Percentiles rank a stretch among this genome's conserved stretches.
phyloP scores from a whole-genome alignment of 2,329 filamentous ascomycete genomes.

The Fusarium begoniae region DNA sequence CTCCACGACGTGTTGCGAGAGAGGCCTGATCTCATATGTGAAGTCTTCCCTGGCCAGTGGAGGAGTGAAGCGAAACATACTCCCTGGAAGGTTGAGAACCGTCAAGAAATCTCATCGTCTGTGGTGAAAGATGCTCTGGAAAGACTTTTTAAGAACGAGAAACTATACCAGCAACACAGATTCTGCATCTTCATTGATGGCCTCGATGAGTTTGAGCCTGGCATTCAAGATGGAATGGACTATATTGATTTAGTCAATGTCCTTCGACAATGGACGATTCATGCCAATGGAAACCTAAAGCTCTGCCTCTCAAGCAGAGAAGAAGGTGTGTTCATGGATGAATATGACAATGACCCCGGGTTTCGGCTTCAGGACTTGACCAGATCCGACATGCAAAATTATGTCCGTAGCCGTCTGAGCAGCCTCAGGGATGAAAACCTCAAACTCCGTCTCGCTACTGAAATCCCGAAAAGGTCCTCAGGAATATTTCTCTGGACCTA shows the following conservation, averaged over 20 bases:
- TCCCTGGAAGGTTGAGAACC: rapidly evolving
- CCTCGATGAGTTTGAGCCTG: not conserved
- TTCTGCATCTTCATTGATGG: not conserved
- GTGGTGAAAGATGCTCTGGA: rapidly evolving
- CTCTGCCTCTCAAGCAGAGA: not conserved
- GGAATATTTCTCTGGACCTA: not conserved
- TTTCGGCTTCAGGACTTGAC: not conserved
- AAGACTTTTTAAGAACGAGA: rapidly evolving
- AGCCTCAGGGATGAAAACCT: not conserved
- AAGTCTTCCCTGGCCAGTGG: not conserved
- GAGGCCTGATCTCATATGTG: not conserved
- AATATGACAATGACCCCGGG: rapidly evolving
- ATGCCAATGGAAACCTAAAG: rapidly evolving
- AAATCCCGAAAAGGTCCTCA: not conserved
- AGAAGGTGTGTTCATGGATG: not conserved
- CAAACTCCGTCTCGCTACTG: rapidly evolving
- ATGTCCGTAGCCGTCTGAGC: rapidly evolving
- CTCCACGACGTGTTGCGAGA: rapidly evolving
- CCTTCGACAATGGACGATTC: not conserved
- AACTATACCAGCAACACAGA: rapidly evolving
- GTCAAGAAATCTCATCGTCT: rapidly evolving
- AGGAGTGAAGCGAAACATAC: rapidly evolving
- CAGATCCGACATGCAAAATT: not conserved
- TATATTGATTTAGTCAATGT: not conserved
- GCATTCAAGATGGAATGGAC: not conserved